phyloP scores from a whole-genome alignment of 805 yeast species.

The Yamadazyma takamatsuzukensis region DNA sequence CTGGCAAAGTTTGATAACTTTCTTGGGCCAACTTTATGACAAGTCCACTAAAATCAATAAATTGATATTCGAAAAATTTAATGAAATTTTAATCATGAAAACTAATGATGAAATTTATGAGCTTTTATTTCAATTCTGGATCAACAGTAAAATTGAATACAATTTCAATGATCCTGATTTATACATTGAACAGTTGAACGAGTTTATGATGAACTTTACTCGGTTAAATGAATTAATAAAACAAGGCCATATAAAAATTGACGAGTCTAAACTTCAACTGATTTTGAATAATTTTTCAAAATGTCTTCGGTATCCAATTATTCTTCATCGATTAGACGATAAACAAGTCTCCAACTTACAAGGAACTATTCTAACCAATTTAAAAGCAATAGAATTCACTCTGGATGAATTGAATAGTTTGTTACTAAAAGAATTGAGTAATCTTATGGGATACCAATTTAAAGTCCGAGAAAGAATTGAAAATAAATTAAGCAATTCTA shows the following conservation, averaged over 20 bases:
- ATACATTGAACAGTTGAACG: slow-evolving; percentile 61
- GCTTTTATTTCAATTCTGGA: slow-evolving; percentile 51
- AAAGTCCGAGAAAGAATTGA: slow-evolving; percentile 56
- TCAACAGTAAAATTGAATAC: slow-evolving; percentile 34
- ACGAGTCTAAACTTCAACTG: slow-evolving; percentile 37
- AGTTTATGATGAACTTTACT: slow-evolving; percentile 52
- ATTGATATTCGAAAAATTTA: slow-evolving; percentile 52
- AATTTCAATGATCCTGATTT: slow-evolving; percentile 36
- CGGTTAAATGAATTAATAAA: slow-evolving; percentile 36
- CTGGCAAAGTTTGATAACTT: slow-evolving; percentile 58
- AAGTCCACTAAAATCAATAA: slow-evolving; percentile 46
- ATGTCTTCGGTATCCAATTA: slow-evolving; percentile 69
- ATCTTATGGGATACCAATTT: slow-evolving; percentile 56
- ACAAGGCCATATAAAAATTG: slow-evolving; percentile 26
- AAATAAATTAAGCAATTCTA: slow-evolving; percentile 43
- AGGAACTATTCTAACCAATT: slow-evolving; percentile 46
- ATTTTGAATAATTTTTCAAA: slow-evolving; percentile 59
- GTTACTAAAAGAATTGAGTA: slow-evolving; percentile 51
- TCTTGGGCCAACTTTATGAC: slow-evolving; percentile 39
- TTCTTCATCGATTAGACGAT: slow-evolving; percentile 57
- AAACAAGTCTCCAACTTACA: slow-evolving; percentile 59
- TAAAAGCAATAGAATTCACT: slow-evolving; percentile 29
- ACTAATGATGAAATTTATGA: slow-evolving; percentile 17
- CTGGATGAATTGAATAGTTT: slow-evolving; percentile 35
- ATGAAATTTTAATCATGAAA: slow-evolving; percentile 39